phyloP scores from a whole-genome alignment of 257 asterid species.

The Cruciata laevipes region DNA sequence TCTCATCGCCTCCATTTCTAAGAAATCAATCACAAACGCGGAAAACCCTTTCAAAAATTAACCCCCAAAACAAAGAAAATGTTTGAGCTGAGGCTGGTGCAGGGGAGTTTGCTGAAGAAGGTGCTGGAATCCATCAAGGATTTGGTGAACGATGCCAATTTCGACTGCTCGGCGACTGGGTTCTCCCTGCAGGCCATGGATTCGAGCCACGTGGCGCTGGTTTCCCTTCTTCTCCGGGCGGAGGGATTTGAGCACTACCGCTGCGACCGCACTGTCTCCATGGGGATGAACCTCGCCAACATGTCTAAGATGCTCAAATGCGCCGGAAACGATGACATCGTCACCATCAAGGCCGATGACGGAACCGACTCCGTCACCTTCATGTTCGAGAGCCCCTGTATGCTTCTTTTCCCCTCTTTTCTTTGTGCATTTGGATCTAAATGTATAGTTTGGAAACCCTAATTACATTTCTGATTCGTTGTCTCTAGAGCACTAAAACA shows the following conservation, averaged over 20 bases:
- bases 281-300: slow-evolving; percentile 35
- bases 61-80: slow-evolving; percentile 11
- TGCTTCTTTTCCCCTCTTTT: neutral
- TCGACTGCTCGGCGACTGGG: slow-evolving; percentile 37
- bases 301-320: slow-evolving; percentile 40
- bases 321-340: slow-evolving; percentile 33
- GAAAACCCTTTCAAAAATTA: neutral
- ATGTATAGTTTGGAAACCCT: neutral
- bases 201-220: slow-evolving; percentile 38
- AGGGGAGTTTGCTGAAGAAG: slow-evolving; percentile 37
- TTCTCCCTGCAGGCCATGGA: slow-evolving; percentile 41
- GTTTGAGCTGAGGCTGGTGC: slow-evolving; percentile 37
- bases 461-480: neutral
- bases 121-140: slow-evolving; percentile 36
- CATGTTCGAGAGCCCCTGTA: slow-evolving; percentile 39
- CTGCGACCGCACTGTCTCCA: slow-evolving; percentile 30
- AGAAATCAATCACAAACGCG: neutral
- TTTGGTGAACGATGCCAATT: slow-evolving; percentile 34
- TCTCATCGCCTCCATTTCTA: neutral
- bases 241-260: slow-evolving; percentile 41
- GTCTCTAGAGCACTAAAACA: too few relatives aligned
- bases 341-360: slow-evolving; percentile 35
- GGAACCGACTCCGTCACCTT: slow-evolving; percentile 34
- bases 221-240: slow-evolving; percentile 32
- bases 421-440: neutral